These are phyloP conservation scores for Tetradesmus obliquus DNA, from an alignment of 139 green algal species.

Conservation along the genomic window DNA sequence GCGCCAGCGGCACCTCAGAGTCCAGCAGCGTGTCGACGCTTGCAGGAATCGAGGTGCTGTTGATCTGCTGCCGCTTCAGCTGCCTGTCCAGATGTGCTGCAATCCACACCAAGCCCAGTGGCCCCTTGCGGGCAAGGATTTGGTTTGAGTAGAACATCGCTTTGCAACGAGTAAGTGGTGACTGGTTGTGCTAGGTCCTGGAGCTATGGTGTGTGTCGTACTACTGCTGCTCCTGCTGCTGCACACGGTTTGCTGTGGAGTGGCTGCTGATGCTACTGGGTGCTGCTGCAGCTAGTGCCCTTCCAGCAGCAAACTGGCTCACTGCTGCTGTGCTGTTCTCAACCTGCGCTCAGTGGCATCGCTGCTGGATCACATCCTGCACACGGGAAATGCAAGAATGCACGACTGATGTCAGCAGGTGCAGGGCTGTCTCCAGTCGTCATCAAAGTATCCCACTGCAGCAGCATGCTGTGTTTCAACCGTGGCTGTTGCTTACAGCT, in stretches of 20 bases:
- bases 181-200: neutral
- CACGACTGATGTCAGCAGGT: neutral
- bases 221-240: neutral
- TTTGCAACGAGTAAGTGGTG: neutral
- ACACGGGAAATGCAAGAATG: neutral
- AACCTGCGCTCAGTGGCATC: neutral
- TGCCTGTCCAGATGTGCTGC: slow-evolving; percentile 91
- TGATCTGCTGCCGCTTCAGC: slow-evolving; percentile 87
- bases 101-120: slow-evolving; percentile 95
- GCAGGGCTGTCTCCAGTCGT: neutral
- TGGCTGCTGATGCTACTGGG: neutral
- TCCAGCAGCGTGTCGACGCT: slow-evolving; percentile 93
- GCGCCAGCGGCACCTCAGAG: slow-evolving; percentile 91
- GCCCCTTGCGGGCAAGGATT: slow-evolving; percentile 91
- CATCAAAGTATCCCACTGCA: neutral
- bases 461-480: neutral
- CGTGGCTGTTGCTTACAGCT: no score
- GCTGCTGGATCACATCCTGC: neutral
- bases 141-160: slow-evolving; percentile 92
- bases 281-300: neutral
- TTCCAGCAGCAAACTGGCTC: neutral
- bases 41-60: slow-evolving; percentile 44
- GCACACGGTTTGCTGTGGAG: neutral
- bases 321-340: neutral
- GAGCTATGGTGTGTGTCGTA: neutral